These are phyloP conservation scores for Saxophila tyrrhenica DNA, from an alignment of 495 filamentous ascomycete species.

Conservation along the genomic window DNA sequence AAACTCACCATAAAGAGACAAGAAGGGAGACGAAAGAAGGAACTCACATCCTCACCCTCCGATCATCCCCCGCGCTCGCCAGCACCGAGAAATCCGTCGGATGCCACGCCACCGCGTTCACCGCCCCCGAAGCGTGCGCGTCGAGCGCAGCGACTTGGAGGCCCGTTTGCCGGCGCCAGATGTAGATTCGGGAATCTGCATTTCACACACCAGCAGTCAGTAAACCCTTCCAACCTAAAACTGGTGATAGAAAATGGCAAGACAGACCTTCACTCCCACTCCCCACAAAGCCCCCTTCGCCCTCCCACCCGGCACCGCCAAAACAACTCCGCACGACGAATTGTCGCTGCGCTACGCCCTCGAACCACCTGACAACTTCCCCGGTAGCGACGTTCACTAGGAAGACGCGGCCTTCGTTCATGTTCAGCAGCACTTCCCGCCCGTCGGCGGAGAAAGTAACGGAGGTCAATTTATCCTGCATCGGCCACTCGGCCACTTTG, in stretches of 20 bases:
- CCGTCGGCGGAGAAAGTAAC: slow-evolving; percentile 74
- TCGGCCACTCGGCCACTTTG: slow-evolving; percentile 58
- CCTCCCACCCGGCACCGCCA: slow-evolving; percentile 68
- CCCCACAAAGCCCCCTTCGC: slow-evolving; percentile 84
- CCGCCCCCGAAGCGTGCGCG: slow-evolving; percentile 57
- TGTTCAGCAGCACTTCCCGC: slow-evolving; percentile 67
- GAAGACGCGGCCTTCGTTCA: slow-evolving; percentile 60
- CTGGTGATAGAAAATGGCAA: background rate
- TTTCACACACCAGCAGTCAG: background rate
- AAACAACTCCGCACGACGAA: slow-evolving; percentile 73
- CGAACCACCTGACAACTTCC: slow-evolving; percentile 58
- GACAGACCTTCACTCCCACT: slow-evolving; percentile 78
- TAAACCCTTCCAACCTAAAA: background rate
- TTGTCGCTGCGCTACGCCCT: slow-evolving; percentile 56
- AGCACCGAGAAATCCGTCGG: slow-evolving; percentile 73
- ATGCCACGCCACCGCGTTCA: slow-evolving; percentile 91
- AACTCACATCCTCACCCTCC: slow-evolving; percentile 72
- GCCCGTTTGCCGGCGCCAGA: slow-evolving; percentile 83
- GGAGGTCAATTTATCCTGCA: slow-evolving; percentile 60
- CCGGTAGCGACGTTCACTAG: slow-evolving; percentile 65
- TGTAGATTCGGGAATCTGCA: slow-evolving; percentile 64
- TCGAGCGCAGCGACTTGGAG: slow-evolving; percentile 61
- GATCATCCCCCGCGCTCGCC: slow-evolving; percentile 84
- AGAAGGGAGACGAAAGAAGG: background rate
- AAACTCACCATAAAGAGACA: background rate